These are phyloP conservation scores for Globisporangium uncinulatum DNA, from an alignment of 352 stramenopile species.

Conservation along the genomic window DNA sequence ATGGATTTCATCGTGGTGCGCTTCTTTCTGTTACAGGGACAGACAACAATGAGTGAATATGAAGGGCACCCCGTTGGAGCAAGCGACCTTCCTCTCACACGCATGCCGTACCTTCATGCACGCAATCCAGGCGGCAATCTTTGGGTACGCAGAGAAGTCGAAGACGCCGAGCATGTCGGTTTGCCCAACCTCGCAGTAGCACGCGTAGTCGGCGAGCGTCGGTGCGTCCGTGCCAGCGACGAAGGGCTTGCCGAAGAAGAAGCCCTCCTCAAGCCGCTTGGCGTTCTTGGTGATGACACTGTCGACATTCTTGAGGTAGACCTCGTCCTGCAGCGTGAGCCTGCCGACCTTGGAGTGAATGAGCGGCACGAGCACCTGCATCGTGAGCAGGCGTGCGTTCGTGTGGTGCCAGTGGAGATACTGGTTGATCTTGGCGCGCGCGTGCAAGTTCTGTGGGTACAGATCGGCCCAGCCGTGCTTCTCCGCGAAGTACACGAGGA, in stretches of 20 bases:
- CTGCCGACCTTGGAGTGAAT: conserved; percentile 22
- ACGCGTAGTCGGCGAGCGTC: conserved; percentile 47
- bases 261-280: conserved; percentile 36
- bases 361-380: conserved; percentile 31
- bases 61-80: neutral
- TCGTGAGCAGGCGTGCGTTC: conserved; percentile 40
- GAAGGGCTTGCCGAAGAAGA: conserved; percentile 35
- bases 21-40: conserved; percentile 10
- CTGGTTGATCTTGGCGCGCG: conserved; percentile 56
- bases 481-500: conserved; percentile 47
- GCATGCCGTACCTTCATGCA: conserved; percentile 32
- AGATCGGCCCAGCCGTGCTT: conserved; percentile 51
- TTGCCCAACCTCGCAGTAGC: conserved; percentile 62
- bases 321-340: conserved; percentile 32
- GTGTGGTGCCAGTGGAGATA: conserved; percentile 71
- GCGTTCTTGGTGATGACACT: conserved; percentile 34
- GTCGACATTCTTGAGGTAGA: conserved; percentile 24
- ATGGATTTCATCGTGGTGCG: conserved; percentile 52
- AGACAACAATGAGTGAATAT: neutral
- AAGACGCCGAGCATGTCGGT: conserved; percentile 34
- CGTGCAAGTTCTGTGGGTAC: conserved; percentile 37
- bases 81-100: neutral
- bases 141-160: conserved; percentile 49
- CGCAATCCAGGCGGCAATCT: conserved; percentile 37
- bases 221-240: conserved; percentile 37